These are phyloP conservation scores for Malus sieversii DNA, from an alignment of 306 rosid genomes.

Conservation along the genomic window DNA sequence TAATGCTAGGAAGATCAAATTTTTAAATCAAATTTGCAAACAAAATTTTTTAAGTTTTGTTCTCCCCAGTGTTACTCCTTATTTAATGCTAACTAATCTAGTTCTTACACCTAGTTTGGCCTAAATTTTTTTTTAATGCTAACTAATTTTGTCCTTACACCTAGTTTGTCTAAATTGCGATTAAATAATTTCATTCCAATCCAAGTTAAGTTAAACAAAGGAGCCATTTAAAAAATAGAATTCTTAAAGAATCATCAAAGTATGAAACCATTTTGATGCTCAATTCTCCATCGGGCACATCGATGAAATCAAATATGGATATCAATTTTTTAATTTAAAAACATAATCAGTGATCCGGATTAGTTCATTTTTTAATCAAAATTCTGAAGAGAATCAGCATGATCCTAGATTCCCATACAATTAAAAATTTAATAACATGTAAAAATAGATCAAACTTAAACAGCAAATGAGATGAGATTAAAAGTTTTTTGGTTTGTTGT, in stretches of 20 bases:
- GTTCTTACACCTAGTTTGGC: too few species aligned
- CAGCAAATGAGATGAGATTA: not conserved
- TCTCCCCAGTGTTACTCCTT: too few species aligned
- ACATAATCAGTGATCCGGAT: not conserved
- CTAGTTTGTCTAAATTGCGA: too few species aligned
- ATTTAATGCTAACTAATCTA: too few species aligned
- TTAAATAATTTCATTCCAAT: too few species aligned
- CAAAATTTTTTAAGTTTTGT: too few species aligned
- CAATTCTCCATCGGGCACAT: not conserved
- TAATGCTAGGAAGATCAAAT: too few species aligned
- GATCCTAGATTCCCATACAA: not conserved
- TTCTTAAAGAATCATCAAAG: not conserved
- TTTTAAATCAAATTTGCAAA: too few species aligned
- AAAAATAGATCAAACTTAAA: not conserved
- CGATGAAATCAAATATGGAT: not conserved
- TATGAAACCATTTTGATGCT: slow-evolving; percentile 7
- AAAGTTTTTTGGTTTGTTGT: not conserved
- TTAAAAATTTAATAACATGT: not conserved
- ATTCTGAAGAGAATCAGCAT: not conserved
- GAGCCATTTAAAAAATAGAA: too few species aligned
- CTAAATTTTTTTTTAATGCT: too few species aligned
- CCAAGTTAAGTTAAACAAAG: too few species aligned
- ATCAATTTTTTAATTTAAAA: not conserved
- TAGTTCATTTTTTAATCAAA: not conserved
- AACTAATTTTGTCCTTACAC: too few species aligned